Conservation (phyloP, 345 rosid species). For the Firmiana major region DNA sequence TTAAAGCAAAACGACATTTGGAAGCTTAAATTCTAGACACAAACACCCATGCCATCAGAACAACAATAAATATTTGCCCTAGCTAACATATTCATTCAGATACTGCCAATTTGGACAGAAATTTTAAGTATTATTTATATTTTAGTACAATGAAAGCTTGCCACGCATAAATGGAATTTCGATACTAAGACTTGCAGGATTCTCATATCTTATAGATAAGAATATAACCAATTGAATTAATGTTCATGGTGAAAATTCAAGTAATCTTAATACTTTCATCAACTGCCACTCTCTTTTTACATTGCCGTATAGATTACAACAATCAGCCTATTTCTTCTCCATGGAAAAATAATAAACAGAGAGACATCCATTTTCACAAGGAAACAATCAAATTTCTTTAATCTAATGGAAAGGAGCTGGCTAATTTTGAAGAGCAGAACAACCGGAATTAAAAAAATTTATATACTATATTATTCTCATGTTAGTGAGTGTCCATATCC, state of each 20-base stretch:
- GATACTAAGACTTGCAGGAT: too few relatives aligned
- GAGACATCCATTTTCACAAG: slow-evolving; percentile 1
- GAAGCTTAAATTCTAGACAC: slow-evolving; percentile 8
- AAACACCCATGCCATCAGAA: slow-evolving; percentile 4
- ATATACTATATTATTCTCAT: slow-evolving; percentile 15
- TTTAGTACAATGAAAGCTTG: too few relatives aligned
- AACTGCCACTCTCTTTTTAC: slow-evolving; percentile 17
- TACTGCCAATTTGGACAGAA: not conserved
- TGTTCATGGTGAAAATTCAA: too few relatives aligned
- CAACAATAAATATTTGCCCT: not conserved
- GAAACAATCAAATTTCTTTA: slow-evolving; percentile 17
- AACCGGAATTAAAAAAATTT: not conserved
- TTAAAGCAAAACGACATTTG: slow-evolving; percentile 5
- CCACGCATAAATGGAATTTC: too few relatives aligned
- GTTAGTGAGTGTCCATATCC: slow-evolving; percentile 60
- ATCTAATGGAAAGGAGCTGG: slow-evolving; percentile 26
- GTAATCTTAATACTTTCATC: not conserved
- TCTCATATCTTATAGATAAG: too few relatives aligned
- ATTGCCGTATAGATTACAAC: slow-evolving; percentile 22
- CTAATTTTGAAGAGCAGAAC: slow-evolving; percentile 38
- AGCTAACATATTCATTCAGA: not conserved
- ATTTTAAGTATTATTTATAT: not conserved
- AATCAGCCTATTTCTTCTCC: slow-evolving; percentile 17
- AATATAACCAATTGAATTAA: too few relatives aligned
- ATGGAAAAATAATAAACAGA: slow-evolving; percentile 20